These are phyloP conservation scores for Suillus paluster DNA, from an alignment of 768 basidiomycete species.

Conservation along the genomic window DNA sequence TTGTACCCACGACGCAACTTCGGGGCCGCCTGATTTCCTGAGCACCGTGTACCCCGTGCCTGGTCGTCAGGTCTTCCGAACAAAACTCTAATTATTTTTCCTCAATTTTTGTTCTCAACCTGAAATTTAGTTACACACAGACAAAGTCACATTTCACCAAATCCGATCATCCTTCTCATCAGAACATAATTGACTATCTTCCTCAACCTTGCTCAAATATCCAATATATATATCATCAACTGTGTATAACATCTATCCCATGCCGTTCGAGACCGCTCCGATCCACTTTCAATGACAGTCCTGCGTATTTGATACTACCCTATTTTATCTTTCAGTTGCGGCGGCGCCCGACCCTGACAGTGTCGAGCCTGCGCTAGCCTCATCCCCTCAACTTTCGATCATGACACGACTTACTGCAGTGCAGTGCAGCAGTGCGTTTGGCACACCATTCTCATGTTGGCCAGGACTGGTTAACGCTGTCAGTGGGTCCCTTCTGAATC, in stretches of 20 bases:
- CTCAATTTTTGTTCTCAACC: slow-evolving; percentile 13
- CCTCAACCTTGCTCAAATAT: not conserved
- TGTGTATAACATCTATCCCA: not conserved
- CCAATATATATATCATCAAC: slow-evolving; percentile 3
- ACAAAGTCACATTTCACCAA: slow-evolving; percentile 4
- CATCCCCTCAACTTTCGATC: no score
- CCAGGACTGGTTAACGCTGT: no score
- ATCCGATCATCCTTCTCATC: slow-evolving; percentile 9
- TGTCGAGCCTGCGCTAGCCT: no score
- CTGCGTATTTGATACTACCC: not conserved
- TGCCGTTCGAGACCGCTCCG: not conserved
- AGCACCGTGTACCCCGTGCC: slow-evolving; percentile 28
- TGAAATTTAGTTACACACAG: no score
- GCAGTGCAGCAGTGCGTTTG: no score
- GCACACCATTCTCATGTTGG: no score
- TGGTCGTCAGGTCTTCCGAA: slow-evolving; percentile 28
- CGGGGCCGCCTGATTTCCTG: slow-evolving; percentile 23
- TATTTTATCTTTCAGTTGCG: no score
- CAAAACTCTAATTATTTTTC: slow-evolving; percentile 20
- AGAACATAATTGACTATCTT: slow-evolving; percentile 4
- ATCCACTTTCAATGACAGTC: not conserved
- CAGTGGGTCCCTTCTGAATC: no score
- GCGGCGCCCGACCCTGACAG: not conserved
- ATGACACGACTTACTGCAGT: no score
- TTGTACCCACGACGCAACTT: slow-evolving; percentile 17